Conservation (phyloP, 2,329 filamentous ascomycete species). For the Colletotrichum musicola region DNA sequence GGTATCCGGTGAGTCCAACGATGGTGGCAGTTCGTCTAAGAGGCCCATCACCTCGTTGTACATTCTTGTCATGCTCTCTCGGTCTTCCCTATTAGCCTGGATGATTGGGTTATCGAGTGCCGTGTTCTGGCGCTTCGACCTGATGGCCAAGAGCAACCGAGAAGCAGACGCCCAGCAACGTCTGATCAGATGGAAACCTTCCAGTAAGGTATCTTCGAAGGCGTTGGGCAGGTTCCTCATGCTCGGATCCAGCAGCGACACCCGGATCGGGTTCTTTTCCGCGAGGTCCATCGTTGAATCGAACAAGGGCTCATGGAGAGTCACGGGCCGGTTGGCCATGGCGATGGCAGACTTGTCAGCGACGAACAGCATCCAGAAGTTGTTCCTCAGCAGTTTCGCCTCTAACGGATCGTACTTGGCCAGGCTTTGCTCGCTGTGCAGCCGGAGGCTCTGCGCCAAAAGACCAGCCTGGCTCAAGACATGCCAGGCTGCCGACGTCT, state of each 20-base stretch:
- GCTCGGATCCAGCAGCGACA: background rate
- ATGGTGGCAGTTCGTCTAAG: background rate
- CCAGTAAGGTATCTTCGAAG: background rate
- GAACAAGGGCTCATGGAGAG: constrained; percentile 58
- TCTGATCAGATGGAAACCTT: constrained; percentile 57
- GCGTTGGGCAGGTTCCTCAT: constrained; percentile 38
- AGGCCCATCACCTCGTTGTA: constrained; percentile 19
- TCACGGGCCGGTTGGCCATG: constrained; percentile 57
- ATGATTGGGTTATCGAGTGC: background rate
- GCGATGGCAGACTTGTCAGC: constrained; percentile 55
- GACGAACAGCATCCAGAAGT: constrained; percentile 56
- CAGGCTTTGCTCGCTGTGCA: constrained; percentile 55
- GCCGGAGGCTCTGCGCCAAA: constrained; percentile 56
- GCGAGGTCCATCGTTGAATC: constrained; percentile 51
- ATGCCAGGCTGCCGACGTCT: constrained; percentile 42
- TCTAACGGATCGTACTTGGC: constrained; percentile 52
- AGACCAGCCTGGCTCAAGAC: constrained; percentile 58
- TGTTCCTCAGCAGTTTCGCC: constrained; percentile 52
- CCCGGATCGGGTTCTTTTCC: background rate
- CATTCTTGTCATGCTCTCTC: background rate
- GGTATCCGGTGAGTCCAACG: background rate
- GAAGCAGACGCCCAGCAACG: constrained; percentile 42
- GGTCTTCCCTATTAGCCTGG: background rate
- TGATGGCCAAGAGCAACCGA: constrained; percentile 2
- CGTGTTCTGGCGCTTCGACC: constrained; percentile 2